Base-by-base conservation (phyloP, 495 filamentous ascomycete species). In the Penicillium nucicola region DNA sequence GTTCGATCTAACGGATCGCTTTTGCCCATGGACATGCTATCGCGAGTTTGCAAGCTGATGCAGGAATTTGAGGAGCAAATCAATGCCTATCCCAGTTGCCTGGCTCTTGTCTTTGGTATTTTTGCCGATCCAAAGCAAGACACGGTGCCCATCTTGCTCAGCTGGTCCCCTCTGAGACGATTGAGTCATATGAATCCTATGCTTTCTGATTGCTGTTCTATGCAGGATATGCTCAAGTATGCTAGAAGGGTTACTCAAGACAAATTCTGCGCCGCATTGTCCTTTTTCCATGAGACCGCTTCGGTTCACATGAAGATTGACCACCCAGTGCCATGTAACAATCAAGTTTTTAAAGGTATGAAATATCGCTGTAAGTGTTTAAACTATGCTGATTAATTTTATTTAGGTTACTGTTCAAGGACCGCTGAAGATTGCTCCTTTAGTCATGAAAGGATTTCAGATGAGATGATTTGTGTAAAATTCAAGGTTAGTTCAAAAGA, bases 81-180 rank as follows among this genome's bases (percentile, higher is more conserved):
- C 4, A 35, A 20, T 1, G 4, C 33, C 14, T 35, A 32, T 0
- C 15, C n/a, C 8, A 15, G 34, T 15, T 37, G 14, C n/a, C 19
- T 55, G 2, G 23, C 30, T 10, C 41, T 50, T 20, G 9, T 20
- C 12, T 55, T 46, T 41, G 52, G 52, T 4, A 36, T 55, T 5
- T 50, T 42, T 4, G 40, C 28, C 9, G 19, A 42, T 5, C 46
- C 46, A 11, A 50, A 32, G 23, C 46, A 50, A 28, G 15, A 33
- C 14, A 22, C 1, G 1, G 17, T 23, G 19, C 13, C 43, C 5
- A 25, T 42, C 7, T n/a, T 55, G 15, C 45, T 50, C 18, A 28
- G 37, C 9, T 55, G 52, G 52, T 55, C 52, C 4, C 40, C 52
- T 5, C 11, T 55, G 23, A 45, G 17, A 23, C 22, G 7, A 5